Percentiles rank a stretch among this genome's conserved stretches.
Evolutionary conservation across 2,329 filamentous ascomycete species (phyloP).

Genomic region (Colletotrichum truncatum): DNA sequence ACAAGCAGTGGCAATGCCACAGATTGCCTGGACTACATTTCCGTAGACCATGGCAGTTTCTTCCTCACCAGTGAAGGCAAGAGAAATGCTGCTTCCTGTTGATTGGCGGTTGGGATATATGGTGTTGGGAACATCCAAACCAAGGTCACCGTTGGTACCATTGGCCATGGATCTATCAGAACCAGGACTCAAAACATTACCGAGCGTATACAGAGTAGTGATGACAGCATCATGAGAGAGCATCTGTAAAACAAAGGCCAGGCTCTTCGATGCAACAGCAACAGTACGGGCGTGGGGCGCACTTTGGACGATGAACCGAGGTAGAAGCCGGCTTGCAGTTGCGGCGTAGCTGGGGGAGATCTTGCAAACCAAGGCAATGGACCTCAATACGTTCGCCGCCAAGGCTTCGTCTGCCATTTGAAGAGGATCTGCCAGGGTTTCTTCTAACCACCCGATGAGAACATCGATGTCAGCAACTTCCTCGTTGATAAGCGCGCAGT

Average conservation of each 20-base stretch:
- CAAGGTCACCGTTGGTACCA: slow-evolving; percentile 54
- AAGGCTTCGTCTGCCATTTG: slow-evolving; percentile 86
- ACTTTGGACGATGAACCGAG: slow-evolving; percentile 89
- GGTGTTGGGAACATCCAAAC: slow-evolving; percentile 45
- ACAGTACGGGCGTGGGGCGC: slow-evolving; percentile 75
- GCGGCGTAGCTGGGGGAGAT: slow-evolving; percentile 78
- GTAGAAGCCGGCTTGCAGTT: slow-evolving; percentile 79
- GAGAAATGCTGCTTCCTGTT: slow-evolving; percentile 80
- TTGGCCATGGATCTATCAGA: slow-evolving; percentile 64
- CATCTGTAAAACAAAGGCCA: slow-evolving; percentile 82
- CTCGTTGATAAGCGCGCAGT: slow-evolving; percentile 84
- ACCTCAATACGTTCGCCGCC: slow-evolving; percentile 81
- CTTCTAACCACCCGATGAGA: slow-evolving; percentile 86
- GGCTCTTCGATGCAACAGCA: slow-evolving; percentile 80
- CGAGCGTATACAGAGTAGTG: slow-evolving; percentile 94
- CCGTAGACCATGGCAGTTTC: slow-evolving; percentile 81
- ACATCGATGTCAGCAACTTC: slow-evolving; percentile 82
- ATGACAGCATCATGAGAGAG: slow-evolving; percentile 94
- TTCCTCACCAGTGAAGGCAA: slow-evolving; percentile 79
- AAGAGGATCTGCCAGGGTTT: slow-evolving; percentile 77
- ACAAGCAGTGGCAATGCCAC: slow-evolving; percentile 83
- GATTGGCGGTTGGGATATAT: slow-evolving; percentile 66
- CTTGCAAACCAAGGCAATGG: slow-evolving; percentile 83
- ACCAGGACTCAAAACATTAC: slow-evolving; percentile 88
- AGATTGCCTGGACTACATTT: slow-evolving; percentile 95